Base-by-base conservation (phyloP, 164 flowering plant species). In the Echeveria elegans region DNA sequence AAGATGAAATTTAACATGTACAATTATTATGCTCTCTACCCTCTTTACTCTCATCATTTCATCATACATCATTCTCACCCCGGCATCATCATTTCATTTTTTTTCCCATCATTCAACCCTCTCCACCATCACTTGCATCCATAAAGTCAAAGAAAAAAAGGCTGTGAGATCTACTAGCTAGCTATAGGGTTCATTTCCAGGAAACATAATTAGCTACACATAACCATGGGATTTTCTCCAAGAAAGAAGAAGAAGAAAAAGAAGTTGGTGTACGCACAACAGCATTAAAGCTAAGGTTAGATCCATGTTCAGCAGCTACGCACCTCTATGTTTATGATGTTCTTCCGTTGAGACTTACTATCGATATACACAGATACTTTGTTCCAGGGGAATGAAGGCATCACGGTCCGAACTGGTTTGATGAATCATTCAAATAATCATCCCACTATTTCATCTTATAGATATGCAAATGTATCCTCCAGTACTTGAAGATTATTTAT, bases 21-120 rank as follows among this genome's bases (percentile, higher is more conserved):
- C 26, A 50, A 50, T 50, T 24, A 50, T 50, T 50, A 50, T 50
- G 56, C 56, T 50, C 11, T 43, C 47, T 50, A 50, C 56, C 56
- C 5, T 50, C 56, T 50, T 50, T 43, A 43, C 48, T 16, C 5
- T 5, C 26, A 5, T 50, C 23, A 50, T 50, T 50, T 50, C 56
- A 50, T 50, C 56, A 50, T 43, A 43, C 10, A 16, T 43, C 47
- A 16, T 11, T 14, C 16, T 23, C 56, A 50, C 53, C 26, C 56
- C 23, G 5, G 21, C 56, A 6, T 50, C 56, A 9, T 50, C 56
- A 50, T 50, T 50, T 50, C 56, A 5, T 50, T 50, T 8, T 50
- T 50, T 50, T 2, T 50, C 56, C 21, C 7, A 50, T 50, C 56
- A 4, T 6, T 26, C 56, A 11, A 11, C 47, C 15, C 47, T 15